A percentile compares a stretch with the other conserved stretches of the same genome.
Conservation (phyloP, 176 grass and related monocot genomes). For the Zoysia pacifica region DNA sequence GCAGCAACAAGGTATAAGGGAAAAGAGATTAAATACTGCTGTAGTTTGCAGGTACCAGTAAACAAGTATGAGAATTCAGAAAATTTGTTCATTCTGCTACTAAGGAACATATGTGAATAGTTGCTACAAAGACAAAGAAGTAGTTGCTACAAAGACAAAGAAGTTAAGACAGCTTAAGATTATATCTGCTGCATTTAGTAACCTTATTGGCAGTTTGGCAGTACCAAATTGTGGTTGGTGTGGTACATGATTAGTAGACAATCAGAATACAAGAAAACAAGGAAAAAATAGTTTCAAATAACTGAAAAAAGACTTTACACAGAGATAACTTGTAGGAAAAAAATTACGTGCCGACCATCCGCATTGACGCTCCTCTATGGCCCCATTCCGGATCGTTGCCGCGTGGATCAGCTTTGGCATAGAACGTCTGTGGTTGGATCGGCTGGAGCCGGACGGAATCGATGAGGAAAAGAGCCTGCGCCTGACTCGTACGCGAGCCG, state of each 20-base stretch:
- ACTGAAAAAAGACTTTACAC: neutral
- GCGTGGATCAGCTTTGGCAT: too few relatives aligned
- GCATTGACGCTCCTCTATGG: too few relatives aligned
- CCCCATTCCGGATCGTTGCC: too few relatives aligned
- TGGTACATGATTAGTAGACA: neutral
- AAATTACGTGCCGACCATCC: too few relatives aligned
- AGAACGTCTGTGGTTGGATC: too few relatives aligned
- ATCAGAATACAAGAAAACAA: neutral
- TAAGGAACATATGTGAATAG: neutral
- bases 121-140: neutral
- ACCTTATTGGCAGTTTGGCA: neutral
- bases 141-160: neutral
- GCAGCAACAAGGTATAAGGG: neutral
- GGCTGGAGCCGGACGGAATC: too few relatives aligned
- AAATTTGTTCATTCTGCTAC: neutral
- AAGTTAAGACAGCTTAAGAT: neutral
- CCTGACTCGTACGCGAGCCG: too few relatives aligned
- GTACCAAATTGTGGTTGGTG: slow-evolving; percentile 1
- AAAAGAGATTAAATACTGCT: neutral
- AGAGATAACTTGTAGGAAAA: neutral
- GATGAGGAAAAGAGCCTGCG: too few relatives aligned
- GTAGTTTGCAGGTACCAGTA: neutral
- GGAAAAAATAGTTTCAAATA: neutral
- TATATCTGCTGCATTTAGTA: neutral
- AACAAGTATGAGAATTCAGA: neutral